A percentile compares a stretch with the other conserved stretches of the same genome.
Evolutionary conservation across 768 basidiomycete genomes (phyloP).

Genomic region (Melanogaster broomeanus): DNA sequence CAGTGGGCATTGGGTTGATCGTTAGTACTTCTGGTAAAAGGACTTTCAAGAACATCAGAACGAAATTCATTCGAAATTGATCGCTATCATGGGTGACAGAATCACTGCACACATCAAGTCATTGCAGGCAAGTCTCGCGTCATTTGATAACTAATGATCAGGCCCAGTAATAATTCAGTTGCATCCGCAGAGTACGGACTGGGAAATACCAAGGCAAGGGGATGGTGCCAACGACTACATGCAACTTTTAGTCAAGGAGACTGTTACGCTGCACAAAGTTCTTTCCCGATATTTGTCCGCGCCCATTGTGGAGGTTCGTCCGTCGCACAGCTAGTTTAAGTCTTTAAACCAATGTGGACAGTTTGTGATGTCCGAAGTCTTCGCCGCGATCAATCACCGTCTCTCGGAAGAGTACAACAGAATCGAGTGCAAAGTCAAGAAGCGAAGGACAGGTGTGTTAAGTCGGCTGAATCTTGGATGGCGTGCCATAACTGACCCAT

Average conservation of each 20-base stretch:
- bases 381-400: slow-evolving; percentile 89
- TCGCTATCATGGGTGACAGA: slow-evolving; percentile 98
- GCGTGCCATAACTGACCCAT: slow-evolving; percentile 14
- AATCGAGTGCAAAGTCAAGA: slow-evolving; percentile 81
- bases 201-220: slow-evolving; percentile 63
- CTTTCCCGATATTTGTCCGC: slow-evolving; percentile 84
- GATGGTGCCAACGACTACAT: slow-evolving; percentile 87
- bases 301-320: slow-evolving; percentile 76
- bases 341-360: slow-evolving; percentile 34
- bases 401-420: slow-evolving; percentile 83
- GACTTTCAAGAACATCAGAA: slow-evolving; percentile 99
- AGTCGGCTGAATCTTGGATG: slow-evolving; percentile 4
- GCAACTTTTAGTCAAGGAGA: slow-evolving; percentile 92
- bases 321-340: slow-evolving; percentile 6
- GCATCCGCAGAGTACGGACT: slow-evolving; percentile 65
- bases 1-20: slow-evolving; percentile 4
- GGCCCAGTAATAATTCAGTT: slow-evolving; percentile 4
- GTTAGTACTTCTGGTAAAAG: slow-evolving; percentile 36
- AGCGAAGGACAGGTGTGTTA: slow-evolving; percentile 76
- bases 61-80: slow-evolving; percentile 96
- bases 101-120: slow-evolving; percentile 82
- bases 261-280: slow-evolving; percentile 93
- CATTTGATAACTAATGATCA: slow-evolving; percentile 1
- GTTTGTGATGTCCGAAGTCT: slow-evolving; percentile 94
- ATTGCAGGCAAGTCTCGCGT: slow-evolving; percentile 58